A percentile compares a stretch with the other conserved stretches of the same genome.
Evolutionary conservation across 139 green algal species (phyloP).

Genomic region (Penium margaritaceum): DNA sequence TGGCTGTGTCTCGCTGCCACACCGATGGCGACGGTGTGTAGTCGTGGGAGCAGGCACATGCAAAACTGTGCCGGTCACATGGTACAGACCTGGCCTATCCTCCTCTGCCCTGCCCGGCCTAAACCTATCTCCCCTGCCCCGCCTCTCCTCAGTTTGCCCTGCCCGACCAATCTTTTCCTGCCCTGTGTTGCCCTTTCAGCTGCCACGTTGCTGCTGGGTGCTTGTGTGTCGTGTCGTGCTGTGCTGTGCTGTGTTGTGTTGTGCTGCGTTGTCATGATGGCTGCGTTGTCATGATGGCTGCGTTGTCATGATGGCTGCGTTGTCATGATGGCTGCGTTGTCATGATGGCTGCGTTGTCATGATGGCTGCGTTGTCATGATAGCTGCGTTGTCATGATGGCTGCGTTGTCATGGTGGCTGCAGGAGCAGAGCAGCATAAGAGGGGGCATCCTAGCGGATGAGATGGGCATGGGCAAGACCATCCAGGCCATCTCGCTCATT

Average conservation of each 20-base stretch:
- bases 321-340: not conserved
- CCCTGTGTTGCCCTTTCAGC: too few species aligned
- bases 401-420: not conserved
- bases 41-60: too few species aligned
- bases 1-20: too few species aligned
- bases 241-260: not conserved
- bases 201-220: too few species aligned
- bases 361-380: not conserved
- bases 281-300: not conserved
- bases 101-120: too few species aligned
- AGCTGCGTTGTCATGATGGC: not conserved
- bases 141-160: too few species aligned
- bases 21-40: too few species aligned
- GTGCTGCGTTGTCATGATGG: not conserved
- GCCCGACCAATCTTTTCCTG: too few species aligned
- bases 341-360: not conserved
- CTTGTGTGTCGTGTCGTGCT: not conserved
- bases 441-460: conserved; percentile 86
- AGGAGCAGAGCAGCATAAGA: conserved; percentile 22
- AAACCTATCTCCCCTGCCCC: too few species aligned
- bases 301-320: too few species aligned
- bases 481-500: conserved; percentile 70
- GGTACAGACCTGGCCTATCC: too few species aligned
- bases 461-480: conserved; percentile 83
- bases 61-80: too few species aligned